Conservation (phyloP, 768 basidiomycete genomes). For the Suillus clintonianus region DNA sequence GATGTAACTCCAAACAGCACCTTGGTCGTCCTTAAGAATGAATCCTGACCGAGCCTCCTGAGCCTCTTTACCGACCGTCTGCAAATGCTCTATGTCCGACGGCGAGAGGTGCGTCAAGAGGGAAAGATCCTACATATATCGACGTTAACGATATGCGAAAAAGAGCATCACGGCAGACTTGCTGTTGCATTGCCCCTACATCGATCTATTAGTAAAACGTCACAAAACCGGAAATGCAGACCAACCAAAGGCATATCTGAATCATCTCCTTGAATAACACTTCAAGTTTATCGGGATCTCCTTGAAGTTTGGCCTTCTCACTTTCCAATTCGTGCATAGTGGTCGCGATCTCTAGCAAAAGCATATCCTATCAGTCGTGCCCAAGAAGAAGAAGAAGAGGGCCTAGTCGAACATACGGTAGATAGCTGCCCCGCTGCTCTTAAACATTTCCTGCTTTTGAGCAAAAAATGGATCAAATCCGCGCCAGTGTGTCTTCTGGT, state of each 20-base stretch:
- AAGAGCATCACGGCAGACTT: slow-evolving; percentile 1
- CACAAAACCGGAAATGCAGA: neutral
- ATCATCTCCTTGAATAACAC: slow-evolving; percentile 82
- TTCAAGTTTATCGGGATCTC: slow-evolving; percentile 55
- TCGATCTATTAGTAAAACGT: neutral
- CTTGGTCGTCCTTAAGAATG: slow-evolving; percentile 85
- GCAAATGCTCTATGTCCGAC: slow-evolving; percentile 80
- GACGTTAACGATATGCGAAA: neutral
- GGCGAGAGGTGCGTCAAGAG: slow-evolving; percentile 84
- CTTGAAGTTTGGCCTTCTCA: slow-evolving; percentile 44
- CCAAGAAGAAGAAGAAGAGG: too few relatives aligned
- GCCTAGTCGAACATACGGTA: slow-evolving; percentile 53
- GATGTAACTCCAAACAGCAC: slow-evolving; percentile 71
- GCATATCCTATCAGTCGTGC: neutral
- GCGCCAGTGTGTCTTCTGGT: slow-evolving; percentile 67
- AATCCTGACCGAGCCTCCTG: slow-evolving; percentile 74
- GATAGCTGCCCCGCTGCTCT: slow-evolving; percentile 74
- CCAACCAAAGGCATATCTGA: slow-evolving; percentile 85
- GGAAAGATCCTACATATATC: slow-evolving; percentile 74
- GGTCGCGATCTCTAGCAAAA: slow-evolving; percentile 62
- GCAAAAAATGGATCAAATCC: slow-evolving; percentile 79
- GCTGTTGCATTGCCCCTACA: slow-evolving; percentile 94
- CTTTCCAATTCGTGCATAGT: slow-evolving; percentile 67
- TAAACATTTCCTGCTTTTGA: slow-evolving; percentile 83
- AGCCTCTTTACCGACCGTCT: slow-evolving; percentile 79